Evolutionary conservation across 257 asterid genomes (phyloP).

Genomic region (Penstemon newberryi): DNA sequence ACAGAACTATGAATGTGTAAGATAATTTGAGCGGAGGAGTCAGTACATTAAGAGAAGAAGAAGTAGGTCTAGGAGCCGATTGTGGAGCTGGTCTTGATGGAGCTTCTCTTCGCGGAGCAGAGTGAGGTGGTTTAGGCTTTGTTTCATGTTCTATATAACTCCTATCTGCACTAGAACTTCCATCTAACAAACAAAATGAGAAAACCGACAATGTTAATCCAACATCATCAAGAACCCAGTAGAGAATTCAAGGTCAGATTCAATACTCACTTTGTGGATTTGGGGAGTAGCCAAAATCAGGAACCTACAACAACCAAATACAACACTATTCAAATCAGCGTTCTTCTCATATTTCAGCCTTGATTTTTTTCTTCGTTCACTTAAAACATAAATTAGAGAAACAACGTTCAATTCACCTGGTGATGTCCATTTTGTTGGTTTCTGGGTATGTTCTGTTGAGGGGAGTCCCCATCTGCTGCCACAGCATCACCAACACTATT

Average conservation of each 20-base stretch:
- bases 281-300: constrained; percentile 77
- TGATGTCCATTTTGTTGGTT: constrained; percentile 74
- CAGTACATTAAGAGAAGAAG: constrained; percentile 72
- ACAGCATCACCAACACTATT: constrained; percentile 49
- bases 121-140: constrained; percentile 60
- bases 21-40: constrained; percentile 29
- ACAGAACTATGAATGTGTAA: constrained; percentile 2
- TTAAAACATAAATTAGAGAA: constrained; percentile 30
- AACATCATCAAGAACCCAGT: constrained; percentile 11
- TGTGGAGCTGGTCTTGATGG: constrained; percentile 62
- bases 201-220: constrained; percentile 8
- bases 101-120: constrained; percentile 54
- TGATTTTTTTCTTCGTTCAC: constrained; percentile 9
- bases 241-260: constrained; percentile 27
- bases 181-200: constrained; percentile 48
- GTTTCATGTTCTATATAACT: constrained; percentile 55
- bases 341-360: background rate
- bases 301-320: constrained; percentile 54
- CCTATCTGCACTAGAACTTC: constrained; percentile 76
- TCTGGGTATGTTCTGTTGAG: constrained; percentile 69
- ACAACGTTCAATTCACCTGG: constrained; percentile 62
- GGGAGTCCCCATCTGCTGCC: constrained; percentile 96
- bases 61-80: constrained; percentile 59
- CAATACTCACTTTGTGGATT: constrained; percentile 70
- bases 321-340: constrained; percentile 20